Conservation (phyloP, 768 basidiomycete genomes). For the Russula brevipes region DNA sequence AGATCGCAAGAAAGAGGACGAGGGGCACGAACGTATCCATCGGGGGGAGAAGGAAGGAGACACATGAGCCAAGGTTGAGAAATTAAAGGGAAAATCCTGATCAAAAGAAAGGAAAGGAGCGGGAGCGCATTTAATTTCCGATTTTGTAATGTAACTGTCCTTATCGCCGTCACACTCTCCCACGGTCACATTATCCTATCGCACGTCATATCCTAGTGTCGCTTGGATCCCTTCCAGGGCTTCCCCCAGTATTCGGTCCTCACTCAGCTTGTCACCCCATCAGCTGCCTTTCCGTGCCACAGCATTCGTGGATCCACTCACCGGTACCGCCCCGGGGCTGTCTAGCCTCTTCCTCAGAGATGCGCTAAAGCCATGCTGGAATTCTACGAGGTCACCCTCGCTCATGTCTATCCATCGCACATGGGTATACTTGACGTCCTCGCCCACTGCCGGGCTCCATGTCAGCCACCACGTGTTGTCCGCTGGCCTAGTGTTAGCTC, state of each 20-base stretch:
- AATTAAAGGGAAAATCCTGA: neutral
- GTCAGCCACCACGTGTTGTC: constrained; percentile 10
- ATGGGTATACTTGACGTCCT: constrained; percentile 4
- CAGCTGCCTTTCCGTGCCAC: neutral
- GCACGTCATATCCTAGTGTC: neutral
- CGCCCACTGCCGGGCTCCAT: constrained; percentile 13
- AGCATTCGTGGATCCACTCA: neutral
- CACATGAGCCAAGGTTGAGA: neutral
- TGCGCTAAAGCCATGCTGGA: neutral
- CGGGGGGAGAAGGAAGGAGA: neutral
- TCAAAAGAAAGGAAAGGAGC: too few species aligned
- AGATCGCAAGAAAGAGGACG: neutral
- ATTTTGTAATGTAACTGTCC: neutral
- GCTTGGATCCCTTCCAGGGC: neutral
- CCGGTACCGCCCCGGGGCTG: neutral
- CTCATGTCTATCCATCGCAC: constrained; percentile 10
- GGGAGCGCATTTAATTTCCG: neutral
- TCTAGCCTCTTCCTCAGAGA: constrained; percentile 9
- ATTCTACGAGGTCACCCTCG: neutral
- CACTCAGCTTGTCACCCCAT: neutral
- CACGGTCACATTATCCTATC: neutral
- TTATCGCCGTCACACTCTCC: neutral
- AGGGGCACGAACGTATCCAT: constrained; percentile 8
- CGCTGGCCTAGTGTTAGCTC: constrained; percentile 9
- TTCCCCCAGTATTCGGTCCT: constrained; percentile 6